These are phyloP conservation scores for Hermanozyma aechmeae DNA, from an alignment of 805 yeast genomes.

Conservation along the genomic window DNA sequence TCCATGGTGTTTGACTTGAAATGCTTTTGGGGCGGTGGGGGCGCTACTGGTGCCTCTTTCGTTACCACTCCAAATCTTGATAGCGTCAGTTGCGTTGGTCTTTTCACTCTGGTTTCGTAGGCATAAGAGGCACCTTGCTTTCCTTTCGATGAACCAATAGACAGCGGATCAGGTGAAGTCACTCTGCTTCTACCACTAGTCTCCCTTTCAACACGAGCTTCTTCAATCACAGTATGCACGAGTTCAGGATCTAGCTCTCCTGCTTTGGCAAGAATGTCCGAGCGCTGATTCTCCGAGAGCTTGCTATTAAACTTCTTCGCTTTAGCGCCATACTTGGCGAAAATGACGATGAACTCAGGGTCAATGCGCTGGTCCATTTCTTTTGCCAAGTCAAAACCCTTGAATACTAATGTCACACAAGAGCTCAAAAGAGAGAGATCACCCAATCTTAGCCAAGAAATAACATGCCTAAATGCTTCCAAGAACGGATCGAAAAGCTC, in stretches of 20 bases:
- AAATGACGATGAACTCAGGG: conserved; percentile 40
- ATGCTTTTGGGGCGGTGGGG: conserved; percentile 23
- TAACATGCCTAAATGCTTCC: conserved; percentile 55
- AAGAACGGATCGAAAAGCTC: conserved; percentile 38
- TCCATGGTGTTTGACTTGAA: conserved; percentile 24
- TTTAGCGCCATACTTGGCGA: conserved; percentile 56
- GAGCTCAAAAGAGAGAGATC: conserved; percentile 65
- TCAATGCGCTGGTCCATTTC: conserved; percentile 45
- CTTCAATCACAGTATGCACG: conserved; percentile 39
- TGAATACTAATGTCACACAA: conserved; percentile 63
- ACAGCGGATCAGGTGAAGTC: neutral
- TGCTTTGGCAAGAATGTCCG: conserved; percentile 54
- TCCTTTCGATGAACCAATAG: conserved; percentile 1
- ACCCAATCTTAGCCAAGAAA: conserved; percentile 76
- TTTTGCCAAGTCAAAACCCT: conserved; percentile 55
- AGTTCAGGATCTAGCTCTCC: conserved; percentile 42
- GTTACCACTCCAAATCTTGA: conserved; percentile 25
- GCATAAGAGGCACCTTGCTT: conserved; percentile 9
- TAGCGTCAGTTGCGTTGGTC: conserved; percentile 26
- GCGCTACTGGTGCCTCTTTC: conserved; percentile 23
- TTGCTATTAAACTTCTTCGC: conserved; percentile 64
- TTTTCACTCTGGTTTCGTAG: conserved; percentile 14
- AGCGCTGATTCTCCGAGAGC: conserved; percentile 56
- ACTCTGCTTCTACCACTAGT: conserved; percentile 1
- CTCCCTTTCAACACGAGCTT: conserved; percentile 3